Evolutionary conservation across 345 rosid genomes (phyloP), one percentile per base, ranked within the genome.

Genomic region (Salix viminalis): DNA sequence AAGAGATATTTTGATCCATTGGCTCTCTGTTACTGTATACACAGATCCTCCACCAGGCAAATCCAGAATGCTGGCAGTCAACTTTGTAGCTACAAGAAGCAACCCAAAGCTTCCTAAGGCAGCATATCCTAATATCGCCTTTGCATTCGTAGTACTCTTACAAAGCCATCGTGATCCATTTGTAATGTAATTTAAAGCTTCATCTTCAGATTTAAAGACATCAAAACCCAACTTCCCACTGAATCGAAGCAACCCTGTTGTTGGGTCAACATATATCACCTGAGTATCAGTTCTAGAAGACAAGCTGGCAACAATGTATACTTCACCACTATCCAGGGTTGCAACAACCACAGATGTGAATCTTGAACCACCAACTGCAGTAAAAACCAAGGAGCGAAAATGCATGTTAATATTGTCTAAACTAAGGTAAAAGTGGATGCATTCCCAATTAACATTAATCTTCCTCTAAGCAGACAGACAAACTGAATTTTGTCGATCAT

Each of bases 31-130:
- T 34, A 96, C 98, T 1, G 98, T 93, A 80, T 86, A 91, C 19
- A 93, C 87, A 79, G 93, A 90, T 71, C 97, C 98, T 36, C 99
- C 99, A 46, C 98, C 99, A 77, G 99, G 99, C 79, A 95, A 82
- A 79, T 86, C 77, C 11, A 89, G 94, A 78, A 95, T 85, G 79
- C 89, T 90, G 34, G 93, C 83, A 83, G 83, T 78, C 76, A 93
- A 79, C 90, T 84, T 90, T 12, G 94, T 93, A 21, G 99, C 99
- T 54, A 95, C 88, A 36, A 95, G 89, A 83, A 95, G 99, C 89
- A 91, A 75, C 36, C 94, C 92, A 50, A 77, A 85, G 74, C 94
- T 85, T 79, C 99, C 97, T 85, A 95, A 79, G 66, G 91, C 89
- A 68, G 96, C 93, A 78, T 93, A 95, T 52, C 99, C 99, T 44